Percentiles rank a stretch among this genome's conserved stretches.
Conservation (phyloP, 192 early-diverging fungal genomes). For the Hyaloraphidium curvatum region DNA sequence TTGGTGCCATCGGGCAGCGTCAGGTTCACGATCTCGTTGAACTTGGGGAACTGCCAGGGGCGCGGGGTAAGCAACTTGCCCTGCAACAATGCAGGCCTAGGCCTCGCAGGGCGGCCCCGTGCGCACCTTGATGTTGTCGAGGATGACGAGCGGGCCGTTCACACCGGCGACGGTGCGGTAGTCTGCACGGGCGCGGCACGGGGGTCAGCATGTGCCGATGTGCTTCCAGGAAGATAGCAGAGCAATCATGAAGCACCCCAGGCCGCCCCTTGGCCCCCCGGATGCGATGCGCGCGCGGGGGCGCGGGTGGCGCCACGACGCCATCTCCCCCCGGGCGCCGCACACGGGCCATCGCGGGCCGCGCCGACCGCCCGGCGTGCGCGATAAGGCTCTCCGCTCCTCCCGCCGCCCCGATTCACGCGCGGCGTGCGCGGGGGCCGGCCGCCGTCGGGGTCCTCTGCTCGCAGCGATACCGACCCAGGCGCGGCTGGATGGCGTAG, state of each 20-base stretch:
- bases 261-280: too few species aligned
- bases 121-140: constrained; percentile 90
- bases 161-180: constrained; percentile 94
- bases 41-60: constrained; percentile 68
- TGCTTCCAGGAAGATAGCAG: too few species aligned
- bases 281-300: too few species aligned
- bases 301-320: too few species aligned
- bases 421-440: too few species aligned
- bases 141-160: constrained; percentile 93
- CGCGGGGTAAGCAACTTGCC: too few species aligned
- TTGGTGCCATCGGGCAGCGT: constrained; percentile 91
- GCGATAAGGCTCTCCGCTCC: background rate
- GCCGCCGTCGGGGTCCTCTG: too few species aligned
- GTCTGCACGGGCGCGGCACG: constrained; percentile 34
- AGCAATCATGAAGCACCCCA: too few species aligned
- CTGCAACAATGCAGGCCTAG: background rate
- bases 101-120: background rate
- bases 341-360: background rate
- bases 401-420: background rate
- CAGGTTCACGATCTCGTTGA: constrained; percentile 89
- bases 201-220: too few species aligned
- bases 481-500: constrained; percentile 62
- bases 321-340: background rate
- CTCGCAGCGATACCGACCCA: constrained; percentile 37
- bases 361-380: background rate